Percentiles rank a stretch among this genome's conserved stretches.
phyloP scores from a whole-genome alignment of 2,329 filamentous ascomycete species.

The Emergomyces africanus region DNA sequence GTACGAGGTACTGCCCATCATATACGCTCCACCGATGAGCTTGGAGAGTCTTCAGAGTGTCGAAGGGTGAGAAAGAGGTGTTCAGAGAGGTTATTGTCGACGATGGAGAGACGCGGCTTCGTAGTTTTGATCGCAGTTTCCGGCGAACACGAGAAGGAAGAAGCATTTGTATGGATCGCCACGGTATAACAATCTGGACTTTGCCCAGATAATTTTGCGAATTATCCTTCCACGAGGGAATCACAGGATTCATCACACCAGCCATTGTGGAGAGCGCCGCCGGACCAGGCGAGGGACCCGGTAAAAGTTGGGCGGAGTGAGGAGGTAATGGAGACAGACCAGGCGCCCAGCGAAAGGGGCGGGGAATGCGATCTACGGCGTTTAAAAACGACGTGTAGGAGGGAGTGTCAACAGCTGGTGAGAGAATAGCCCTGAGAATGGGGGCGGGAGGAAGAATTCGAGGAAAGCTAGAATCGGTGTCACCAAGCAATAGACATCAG shows the following conservation, averaged over 20 bases:
- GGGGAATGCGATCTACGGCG: neutral
- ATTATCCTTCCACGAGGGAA: slow-evolving; percentile 36
- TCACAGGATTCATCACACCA: slow-evolving; percentile 21
- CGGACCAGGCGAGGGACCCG: neutral
- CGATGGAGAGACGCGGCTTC: slow-evolving; percentile 51
- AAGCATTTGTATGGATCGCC: slow-evolving; percentile 36
- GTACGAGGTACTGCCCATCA: slow-evolving; percentile 71
- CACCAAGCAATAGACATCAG: slow-evolving; percentile 1
- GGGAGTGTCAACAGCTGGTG: slow-evolving; percentile 9
- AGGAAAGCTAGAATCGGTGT: neutral
- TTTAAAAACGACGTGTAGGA: slow-evolving; percentile 8
- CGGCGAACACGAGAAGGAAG: slow-evolving; percentile 54
- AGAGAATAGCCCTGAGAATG: neutral
- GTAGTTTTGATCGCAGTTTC: slow-evolving; percentile 56
- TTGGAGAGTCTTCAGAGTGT: slow-evolving; percentile 63
- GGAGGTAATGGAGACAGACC: neutral
- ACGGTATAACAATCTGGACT: slow-evolving; percentile 35
- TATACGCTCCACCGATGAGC: slow-evolving; percentile 68
- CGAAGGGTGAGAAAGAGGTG: slow-evolving; percentile 67
- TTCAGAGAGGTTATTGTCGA: slow-evolving; percentile 65
- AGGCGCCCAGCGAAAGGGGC: neutral
- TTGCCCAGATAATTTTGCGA: slow-evolving; percentile 32
- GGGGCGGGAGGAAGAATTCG: neutral
- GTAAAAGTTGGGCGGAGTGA: neutral
- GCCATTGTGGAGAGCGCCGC: slow-evolving; percentile 3